Evolutionary conservation across 2,329 filamentous ascomycete species (phyloP), one percentile per base, ranked within the genome.

Genomic region (Reticulascus tulasneorum): DNA sequence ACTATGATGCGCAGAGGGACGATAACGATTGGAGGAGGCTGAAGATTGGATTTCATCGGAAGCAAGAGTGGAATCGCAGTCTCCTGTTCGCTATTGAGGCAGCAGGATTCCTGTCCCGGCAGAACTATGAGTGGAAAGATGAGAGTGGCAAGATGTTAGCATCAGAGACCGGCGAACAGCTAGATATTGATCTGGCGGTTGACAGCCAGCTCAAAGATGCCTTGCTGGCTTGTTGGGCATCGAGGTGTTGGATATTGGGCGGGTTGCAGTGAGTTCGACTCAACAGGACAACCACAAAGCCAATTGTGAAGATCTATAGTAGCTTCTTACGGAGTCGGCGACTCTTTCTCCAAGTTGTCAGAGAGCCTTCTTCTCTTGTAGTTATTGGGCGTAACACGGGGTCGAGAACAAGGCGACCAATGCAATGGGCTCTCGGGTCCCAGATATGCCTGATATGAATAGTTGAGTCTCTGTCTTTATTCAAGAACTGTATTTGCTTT

Each of bases 151-250:
- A n/a, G 7, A 13, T 18, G 15, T 24, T 45, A 10, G 39, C 23
- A 3, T 17, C 13, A 3, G 38, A 45, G 27, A 28, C 30, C 19
- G 31, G 16, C n/a, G 16, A 35, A 9, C 18, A 24, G 11, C 19
- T 45, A 8, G 20, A 25, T 23, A 10, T 42, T 2, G n/a, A 22
- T 9, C 7, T 16, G 5, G 29, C 22, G 15, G 12, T 37, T 1
- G n/a, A 25, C 9, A 21, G 27, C 12, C 21, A 30, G 22, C 16
- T 3, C 4, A 30, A 37, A 10, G 37, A 43, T 13, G 40, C 23
- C 4, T 17, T 37, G 26, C 33, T 40, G 6, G 29, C 40, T 12
- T 40, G 37, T 13, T 40, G 27, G 33, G 23, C 27, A 8, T 26
- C 33, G 12, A 27, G 28, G 7, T 32, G 33, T 7, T 40, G 37